Evolutionary conservation across 345 rosid genomes (phyloP).

Genomic region (Nephelium lappaceum): DNA sequence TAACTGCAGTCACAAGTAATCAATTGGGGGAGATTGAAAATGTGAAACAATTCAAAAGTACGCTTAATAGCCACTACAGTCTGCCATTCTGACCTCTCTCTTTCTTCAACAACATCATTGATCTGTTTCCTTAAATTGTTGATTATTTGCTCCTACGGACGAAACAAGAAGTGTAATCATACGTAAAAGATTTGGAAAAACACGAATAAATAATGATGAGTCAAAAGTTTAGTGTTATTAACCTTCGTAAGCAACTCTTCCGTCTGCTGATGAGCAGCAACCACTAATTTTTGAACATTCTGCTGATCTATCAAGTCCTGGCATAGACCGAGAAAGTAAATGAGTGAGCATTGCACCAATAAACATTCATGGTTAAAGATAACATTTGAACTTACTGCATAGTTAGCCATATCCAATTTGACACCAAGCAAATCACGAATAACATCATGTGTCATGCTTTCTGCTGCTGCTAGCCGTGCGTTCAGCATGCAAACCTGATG

Average conservation of each 20-base stretch:
- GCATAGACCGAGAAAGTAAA: constrained; percentile 24
- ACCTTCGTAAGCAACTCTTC: constrained; percentile 78
- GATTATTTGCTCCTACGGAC: constrained; percentile 68
- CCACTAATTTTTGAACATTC: constrained; percentile 66
- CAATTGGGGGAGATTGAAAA: not conserved
- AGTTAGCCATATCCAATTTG: constrained; percentile 81
- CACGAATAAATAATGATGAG: constrained; percentile 8
- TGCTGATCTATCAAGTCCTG: constrained; percentile 82
- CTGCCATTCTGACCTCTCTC: constrained; percentile 66
- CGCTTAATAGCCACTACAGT: too few species aligned
- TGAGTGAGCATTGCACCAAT: constrained; percentile 18
- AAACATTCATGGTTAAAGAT: constrained; percentile 4
- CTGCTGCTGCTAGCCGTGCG: constrained; percentile 85
- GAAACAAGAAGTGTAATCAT: constrained; percentile 8
- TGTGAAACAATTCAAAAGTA: not conserved
- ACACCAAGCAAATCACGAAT: constrained; percentile 93
- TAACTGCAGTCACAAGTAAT: constrained; percentile 43
- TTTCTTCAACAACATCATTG: constrained; percentile 61
- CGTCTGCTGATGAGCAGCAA: constrained; percentile 65
- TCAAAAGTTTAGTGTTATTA: constrained; percentile 6
- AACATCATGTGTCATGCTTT: constrained; percentile 96
- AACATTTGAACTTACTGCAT: constrained; percentile 63
- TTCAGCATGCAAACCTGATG: constrained; percentile 71
- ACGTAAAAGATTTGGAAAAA: not conserved
- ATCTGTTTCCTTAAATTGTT: constrained; percentile 55